Percentiles rank a stretch among this genome's conserved stretches.
phyloP scores from a whole-genome alignment of 176 grass and related monocot genomes.

The Phoenix roebelenii region DNA sequence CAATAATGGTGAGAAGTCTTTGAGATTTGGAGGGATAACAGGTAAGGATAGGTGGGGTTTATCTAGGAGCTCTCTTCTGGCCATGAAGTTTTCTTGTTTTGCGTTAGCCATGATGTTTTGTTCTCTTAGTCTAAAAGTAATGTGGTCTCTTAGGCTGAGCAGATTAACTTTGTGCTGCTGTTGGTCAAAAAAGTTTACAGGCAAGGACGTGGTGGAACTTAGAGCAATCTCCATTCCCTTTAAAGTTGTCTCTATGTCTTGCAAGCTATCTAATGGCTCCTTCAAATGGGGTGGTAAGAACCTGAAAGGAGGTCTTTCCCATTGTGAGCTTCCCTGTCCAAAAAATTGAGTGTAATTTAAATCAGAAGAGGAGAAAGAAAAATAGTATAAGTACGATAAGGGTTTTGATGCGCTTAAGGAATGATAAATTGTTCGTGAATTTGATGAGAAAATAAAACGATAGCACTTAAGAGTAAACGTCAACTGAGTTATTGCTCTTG shows the following conservation, averaged over 20 bases:
- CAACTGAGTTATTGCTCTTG: too few relatives aligned
- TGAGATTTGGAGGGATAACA: conserved; percentile 1
- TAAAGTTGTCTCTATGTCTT: conserved; percentile 46
- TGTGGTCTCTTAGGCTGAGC: conserved; percentile 38
- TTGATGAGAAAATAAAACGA: too few relatives aligned
- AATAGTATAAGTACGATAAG: too few relatives aligned
- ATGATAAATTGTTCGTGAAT: too few relatives aligned
- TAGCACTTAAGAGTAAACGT: too few relatives aligned
- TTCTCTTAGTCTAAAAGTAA: conserved; percentile 36
- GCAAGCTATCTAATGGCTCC: conserved; percentile 17
- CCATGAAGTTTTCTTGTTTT: too few relatives aligned
- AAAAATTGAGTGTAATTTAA: neutral
- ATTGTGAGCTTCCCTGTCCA: conserved; percentile 41
- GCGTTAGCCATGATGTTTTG: neutral
- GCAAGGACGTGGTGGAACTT: neutral
- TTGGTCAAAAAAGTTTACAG: neutral
- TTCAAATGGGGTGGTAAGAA: neutral
- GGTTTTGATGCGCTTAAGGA: too few relatives aligned
- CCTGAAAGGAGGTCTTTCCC: conserved; percentile 42
- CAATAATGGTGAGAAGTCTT: conserved; percentile 31
- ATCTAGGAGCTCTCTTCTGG: neutral
- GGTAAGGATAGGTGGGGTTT: neutral
- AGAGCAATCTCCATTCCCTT: conserved; percentile 63
- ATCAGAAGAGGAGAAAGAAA: too few relatives aligned
- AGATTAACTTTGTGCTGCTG: conserved; percentile 11